A percentile compares a stretch with the other conserved stretches of the same genome.
Evolutionary conservation across 78 protist genomes (phyloP).

Genomic region (Dictyostelium brefeldianum): DNA sequence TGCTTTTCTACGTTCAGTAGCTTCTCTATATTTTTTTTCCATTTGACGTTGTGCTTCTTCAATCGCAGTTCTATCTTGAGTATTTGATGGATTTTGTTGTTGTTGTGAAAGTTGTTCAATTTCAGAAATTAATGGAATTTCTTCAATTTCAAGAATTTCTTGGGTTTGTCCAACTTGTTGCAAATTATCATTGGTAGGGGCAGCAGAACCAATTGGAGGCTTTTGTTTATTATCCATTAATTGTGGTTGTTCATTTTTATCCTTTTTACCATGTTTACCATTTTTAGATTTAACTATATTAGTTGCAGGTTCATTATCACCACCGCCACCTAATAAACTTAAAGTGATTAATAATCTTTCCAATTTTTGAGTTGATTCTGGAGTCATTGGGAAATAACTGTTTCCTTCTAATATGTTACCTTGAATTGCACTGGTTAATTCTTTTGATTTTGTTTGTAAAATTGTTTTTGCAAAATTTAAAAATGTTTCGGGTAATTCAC

Average conservation of each 20-base stretch:
- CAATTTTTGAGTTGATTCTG: not conserved
- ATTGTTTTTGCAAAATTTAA: not conserved
- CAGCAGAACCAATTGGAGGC: not conserved
- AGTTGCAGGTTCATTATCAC: not conserved
- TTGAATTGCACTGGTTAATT: not conserved
- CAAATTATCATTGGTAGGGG: not conserved
- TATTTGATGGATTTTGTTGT: not conserved
- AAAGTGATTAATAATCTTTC: slow-evolving; percentile 7
- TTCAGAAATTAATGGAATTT: too few species aligned
- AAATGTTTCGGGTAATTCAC: not conserved
- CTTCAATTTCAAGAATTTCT: not conserved
- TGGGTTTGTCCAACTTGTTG: not conserved
- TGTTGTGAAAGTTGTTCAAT: too few species aligned
- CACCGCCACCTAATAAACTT: not conserved
- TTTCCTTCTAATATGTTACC: not conserved
- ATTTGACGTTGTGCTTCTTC: slow-evolving; percentile 15
- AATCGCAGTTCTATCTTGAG: not conserved
- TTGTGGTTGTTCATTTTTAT: not conserved
- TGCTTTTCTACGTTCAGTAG: not conserved
- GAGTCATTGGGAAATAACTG: not conserved
- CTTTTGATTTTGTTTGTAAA: not conserved
- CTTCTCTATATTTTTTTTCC: not conserved
- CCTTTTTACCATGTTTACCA: not conserved
- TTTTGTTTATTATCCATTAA: not conserved
- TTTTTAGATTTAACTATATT: not conserved